Conservation (phyloP, 331 rosid species). For the Quercus lobata region DNA sequence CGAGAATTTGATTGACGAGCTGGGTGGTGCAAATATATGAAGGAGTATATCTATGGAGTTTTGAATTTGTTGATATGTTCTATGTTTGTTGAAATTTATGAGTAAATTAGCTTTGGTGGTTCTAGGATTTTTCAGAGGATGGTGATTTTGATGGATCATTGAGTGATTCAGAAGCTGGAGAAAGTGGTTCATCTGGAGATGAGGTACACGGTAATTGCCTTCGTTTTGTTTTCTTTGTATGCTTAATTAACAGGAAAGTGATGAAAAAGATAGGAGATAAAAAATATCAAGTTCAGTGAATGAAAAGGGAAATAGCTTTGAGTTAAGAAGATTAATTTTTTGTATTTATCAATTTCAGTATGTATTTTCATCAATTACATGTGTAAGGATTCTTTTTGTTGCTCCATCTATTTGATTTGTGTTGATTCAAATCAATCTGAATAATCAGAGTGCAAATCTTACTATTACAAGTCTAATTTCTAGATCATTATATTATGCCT, state of each 20-base stretch:
- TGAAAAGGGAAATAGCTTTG: neutral
- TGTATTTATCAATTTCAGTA: neutral
- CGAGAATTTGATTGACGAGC: neutral
- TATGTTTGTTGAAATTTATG: neutral
- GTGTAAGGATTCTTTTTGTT: neutral
- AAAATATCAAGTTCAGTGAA: neutral
- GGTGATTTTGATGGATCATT: conserved; percentile 34
- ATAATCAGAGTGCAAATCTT: neutral
- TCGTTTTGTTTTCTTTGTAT: neutral
- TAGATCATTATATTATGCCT: neutral
- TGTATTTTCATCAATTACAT: neutral
- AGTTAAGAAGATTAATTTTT: neutral
- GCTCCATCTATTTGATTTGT: neutral
- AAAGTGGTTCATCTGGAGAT: conserved; percentile 26
- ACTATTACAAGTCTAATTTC: neutral
- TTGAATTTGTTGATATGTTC: neutral
- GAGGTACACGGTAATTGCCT: conserved; percentile 21
- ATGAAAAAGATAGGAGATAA: neutral
- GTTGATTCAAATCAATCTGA: neutral
- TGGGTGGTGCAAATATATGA: neutral
- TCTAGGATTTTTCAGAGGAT: conserved; percentile 40
- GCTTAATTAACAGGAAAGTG: neutral
- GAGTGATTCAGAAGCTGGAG: conserved; percentile 37
- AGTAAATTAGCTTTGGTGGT: neutral
- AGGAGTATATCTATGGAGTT: neutral